Evolutionary conservation across 2,329 filamentous ascomycete species (phyloP), one percentile per base, ranked within the genome.

Genomic region (Paraconiothyrium sp.): DNA sequence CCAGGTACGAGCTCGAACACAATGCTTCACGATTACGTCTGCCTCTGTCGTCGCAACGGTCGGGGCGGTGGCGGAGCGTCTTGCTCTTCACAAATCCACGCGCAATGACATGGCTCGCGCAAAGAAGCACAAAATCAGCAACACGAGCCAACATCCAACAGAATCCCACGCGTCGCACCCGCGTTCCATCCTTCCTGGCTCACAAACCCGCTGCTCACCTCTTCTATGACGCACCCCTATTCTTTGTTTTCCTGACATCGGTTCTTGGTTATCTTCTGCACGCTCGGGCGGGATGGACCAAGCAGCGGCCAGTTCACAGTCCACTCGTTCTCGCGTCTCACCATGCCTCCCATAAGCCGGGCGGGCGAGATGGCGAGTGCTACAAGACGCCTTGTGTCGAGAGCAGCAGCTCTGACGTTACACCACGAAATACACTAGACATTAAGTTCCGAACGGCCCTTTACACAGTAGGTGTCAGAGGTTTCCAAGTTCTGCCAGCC

Each of bases 271-370:
- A 55, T 50, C 30, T 60, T 55, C 57, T 58, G 49, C 62, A 46
- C 32, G 48, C 52, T 60, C 46, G 56, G 54, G 34, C 59, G 58
- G 55, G 54, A 65, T 24, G 71, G 61, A 70, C 69, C 72, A 65
- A 68, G 69, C 61, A 68, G 62, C 64, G 63, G 70, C 68, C 48
- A 22, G 35, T 47, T 37, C 22, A 46, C 39, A 44, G 41, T 57
- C 55, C 20, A 57, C 49, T 11, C 35, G 35, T 52, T 37, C 50
- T 44, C 37, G 37, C 27, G 58, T 66, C 61, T 61, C 60, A 59
- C 47, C 49, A 14, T 49, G 20, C 41, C 43, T 51, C 46, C 46
- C 58, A 30, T 48, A 49, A 54, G 14, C 52, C 41, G 34, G 37
- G 37, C 35, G 37, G 41, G 22, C 7, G 30, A 20, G 41, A 51